phyloP scores from a whole-genome alignment of 352 stramenopile genomes.

The Hyaloperonospora arabidopsidis region DNA sequence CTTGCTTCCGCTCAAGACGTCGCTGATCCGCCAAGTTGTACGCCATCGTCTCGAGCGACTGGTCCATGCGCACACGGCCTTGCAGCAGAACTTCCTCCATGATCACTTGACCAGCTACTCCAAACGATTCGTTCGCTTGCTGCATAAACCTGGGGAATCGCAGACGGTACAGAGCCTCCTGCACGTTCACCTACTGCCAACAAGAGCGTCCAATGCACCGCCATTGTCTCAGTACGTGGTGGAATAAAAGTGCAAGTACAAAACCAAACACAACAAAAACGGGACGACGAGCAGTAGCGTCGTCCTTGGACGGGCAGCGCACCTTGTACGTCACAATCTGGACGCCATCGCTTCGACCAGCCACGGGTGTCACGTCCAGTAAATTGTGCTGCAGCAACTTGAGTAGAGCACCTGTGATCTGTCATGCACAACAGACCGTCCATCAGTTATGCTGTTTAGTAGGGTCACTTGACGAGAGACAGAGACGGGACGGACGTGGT shows the following conservation, averaged over 20 bases:
- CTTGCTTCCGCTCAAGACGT: constrained; percentile 30
- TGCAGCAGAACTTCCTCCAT: constrained; percentile 86
- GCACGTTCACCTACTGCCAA: constrained; percentile 57
- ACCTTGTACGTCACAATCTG: constrained; percentile 45
- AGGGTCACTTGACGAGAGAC: not conserved
- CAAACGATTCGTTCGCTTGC: constrained; percentile 65
- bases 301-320: constrained; percentile 4
- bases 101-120: constrained; percentile 71
- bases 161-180: constrained; percentile 73
- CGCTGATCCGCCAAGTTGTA: constrained; percentile 64
- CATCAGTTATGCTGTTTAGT: not conserved
- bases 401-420: constrained; percentile 75
- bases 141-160: constrained; percentile 83
- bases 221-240: not conserved
- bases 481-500: constrained; percentile 27
- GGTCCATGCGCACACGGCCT: constrained; percentile 75
- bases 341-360: constrained; percentile 13
- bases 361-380: constrained; percentile 48
- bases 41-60: constrained; percentile 79
- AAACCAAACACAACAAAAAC: not conserved
- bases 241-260: not conserved
- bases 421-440: not conserved
- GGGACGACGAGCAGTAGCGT: not conserved
- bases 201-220: not conserved
- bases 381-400: constrained; percentile 86